These are phyloP conservation scores for Ammopiptanthus mongolicus DNA, from an alignment of 306 rosid species.

Conservation along the genomic window DNA sequence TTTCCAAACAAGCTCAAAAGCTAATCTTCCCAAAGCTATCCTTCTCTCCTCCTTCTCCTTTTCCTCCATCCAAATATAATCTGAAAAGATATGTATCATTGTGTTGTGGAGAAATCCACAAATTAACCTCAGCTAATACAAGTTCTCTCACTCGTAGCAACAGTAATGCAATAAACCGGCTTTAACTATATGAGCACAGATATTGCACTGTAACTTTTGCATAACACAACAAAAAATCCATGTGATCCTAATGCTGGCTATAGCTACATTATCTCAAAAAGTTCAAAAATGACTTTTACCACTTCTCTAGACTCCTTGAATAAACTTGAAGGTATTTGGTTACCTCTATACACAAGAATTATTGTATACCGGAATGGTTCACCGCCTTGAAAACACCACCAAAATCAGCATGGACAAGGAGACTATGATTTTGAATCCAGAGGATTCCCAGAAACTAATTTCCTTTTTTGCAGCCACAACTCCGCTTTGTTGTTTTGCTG, in stretches of 20 bases:
- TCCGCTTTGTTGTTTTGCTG: constrained; percentile 40
- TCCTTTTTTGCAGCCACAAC: constrained; percentile 28
- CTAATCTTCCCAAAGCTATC: too few species aligned
- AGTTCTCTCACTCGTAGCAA: neutral
- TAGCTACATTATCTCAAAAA: neutral
- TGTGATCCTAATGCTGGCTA: neutral
- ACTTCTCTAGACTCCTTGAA: constrained; percentile 19
- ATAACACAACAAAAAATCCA: neutral
- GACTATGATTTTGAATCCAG: constrained; percentile 56
- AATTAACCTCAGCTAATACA: neutral
- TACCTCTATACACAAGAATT: constrained; percentile 16
- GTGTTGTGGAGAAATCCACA: neutral
- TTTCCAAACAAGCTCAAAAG: too few species aligned
- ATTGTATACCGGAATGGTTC: neutral
- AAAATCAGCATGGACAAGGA: constrained; percentile 71
- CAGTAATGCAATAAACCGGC: neutral
- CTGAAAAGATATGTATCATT: neutral
- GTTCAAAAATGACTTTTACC: constrained; percentile 26
- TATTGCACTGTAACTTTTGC: neutral
- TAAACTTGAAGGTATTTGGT: neutral
- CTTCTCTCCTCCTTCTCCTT: too few species aligned
- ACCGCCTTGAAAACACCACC: constrained; percentile 58
- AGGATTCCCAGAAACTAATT: constrained; percentile 58
- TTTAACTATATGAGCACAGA: neutral
- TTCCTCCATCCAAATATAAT: neutral